phyloP scores from a whole-genome alignment of 352 stramenopile genomes.

The Phytophthora lateralis region DNA sequence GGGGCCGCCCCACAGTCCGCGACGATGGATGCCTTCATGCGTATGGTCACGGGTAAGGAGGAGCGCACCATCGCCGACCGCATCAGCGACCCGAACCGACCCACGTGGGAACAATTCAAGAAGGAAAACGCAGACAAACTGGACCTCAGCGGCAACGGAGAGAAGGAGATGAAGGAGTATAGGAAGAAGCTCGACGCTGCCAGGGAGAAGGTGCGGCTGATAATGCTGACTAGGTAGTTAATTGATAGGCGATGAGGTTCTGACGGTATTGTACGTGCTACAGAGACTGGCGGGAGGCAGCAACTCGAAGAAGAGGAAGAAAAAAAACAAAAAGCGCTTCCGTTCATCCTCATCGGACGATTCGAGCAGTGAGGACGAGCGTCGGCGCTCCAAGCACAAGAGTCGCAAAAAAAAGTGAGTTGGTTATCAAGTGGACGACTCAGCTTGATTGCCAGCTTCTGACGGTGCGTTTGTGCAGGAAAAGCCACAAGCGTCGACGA shows the following conservation, averaged over 20 bases:
- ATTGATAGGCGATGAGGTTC: not conserved
- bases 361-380: constrained; percentile 58
- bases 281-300: constrained; percentile 68
- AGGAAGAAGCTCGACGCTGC: constrained; percentile 92
- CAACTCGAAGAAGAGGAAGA: constrained; percentile 85
- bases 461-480: constrained; percentile 44
- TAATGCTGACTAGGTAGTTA: not conserved
- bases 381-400: constrained; percentile 57
- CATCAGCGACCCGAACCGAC: constrained; percentile 93
- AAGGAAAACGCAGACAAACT: constrained; percentile 96
- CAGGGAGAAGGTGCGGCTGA: constrained; percentile 73
- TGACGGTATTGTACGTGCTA: constrained; percentile 4
- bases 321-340: constrained; percentile 75
- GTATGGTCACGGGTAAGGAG: constrained; percentile 92
- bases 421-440: not conserved
- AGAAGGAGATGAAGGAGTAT: constrained; percentile 95
- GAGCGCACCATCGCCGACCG: constrained; percentile 94
- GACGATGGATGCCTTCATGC: constrained; percentile 95
- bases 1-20: constrained; percentile 48
- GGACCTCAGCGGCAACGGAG: constrained; percentile 83
- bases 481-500: constrained; percentile 60
- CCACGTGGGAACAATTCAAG: constrained; percentile 97
- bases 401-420: constrained; percentile 81
- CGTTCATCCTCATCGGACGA: constrained; percentile 53
- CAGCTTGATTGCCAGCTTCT: constrained; percentile 4